Evolutionary conservation across 208 protist genomes (phyloP).

Genomic region (Leishmania braziliensis): DNA sequence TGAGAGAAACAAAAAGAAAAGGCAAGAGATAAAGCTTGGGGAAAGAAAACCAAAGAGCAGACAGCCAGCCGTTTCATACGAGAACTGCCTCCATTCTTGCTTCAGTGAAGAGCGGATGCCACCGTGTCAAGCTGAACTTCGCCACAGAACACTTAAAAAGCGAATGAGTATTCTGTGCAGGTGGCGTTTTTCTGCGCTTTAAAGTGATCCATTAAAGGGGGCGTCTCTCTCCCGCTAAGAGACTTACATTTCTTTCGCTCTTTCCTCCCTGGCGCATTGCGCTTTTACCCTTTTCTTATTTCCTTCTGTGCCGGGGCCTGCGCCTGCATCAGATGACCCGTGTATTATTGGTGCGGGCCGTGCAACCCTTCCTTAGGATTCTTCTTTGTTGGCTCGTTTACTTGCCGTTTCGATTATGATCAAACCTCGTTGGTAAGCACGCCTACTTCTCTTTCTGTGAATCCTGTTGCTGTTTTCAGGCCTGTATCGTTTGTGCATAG

Average conservation of each 20-base stretch:
- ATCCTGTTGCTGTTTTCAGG: background rate
- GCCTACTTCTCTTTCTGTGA: background rate
- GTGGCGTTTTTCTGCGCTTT: background rate
- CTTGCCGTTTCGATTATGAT: background rate
- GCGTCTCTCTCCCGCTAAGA: background rate
- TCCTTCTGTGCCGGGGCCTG: background rate
- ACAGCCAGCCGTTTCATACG: background rate
- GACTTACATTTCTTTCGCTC: background rate
- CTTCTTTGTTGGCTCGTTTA: background rate
- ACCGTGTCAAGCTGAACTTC: background rate
- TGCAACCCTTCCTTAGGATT: background rate
- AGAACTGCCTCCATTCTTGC: background rate
- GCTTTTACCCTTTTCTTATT: background rate
- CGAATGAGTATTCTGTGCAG: background rate
- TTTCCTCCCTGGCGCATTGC: background rate
- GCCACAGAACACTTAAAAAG: background rate
- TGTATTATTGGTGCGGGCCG: background rate
- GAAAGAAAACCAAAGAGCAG: background rate
- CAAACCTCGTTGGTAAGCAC: background rate
- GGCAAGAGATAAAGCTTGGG: background rate
- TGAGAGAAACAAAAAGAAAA: background rate
- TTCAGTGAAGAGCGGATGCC: background rate
- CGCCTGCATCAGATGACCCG: background rate
- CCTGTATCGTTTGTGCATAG: background rate
- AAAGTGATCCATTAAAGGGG: background rate